phyloP scores from a whole-genome alignment of 495 filamentous ascomycete genomes.

The Penicillium mononematosum region DNA sequence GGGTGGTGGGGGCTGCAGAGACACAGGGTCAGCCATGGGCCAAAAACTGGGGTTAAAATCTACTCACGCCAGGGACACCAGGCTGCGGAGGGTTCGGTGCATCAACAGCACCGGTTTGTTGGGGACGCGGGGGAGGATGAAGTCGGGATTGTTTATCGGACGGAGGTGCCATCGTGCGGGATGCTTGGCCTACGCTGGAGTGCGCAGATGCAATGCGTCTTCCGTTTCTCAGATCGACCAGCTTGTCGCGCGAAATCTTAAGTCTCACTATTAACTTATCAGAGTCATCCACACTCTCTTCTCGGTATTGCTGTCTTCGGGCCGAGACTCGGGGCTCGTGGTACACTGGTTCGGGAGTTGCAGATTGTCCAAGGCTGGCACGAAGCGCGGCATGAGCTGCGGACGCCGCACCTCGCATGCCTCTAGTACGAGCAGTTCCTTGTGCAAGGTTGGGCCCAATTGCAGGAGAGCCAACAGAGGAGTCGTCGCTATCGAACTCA shows the following conservation, averaged over 20 bases:
- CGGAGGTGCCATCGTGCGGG: constrained; percentile 62
- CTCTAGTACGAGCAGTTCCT: constrained; percentile 81
- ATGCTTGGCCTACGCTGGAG: constrained; percentile 34
- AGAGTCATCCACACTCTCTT: constrained; percentile 68
- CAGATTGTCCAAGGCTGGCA: constrained; percentile 78
- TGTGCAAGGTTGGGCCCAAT: constrained; percentile 62
- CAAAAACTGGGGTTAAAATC: constrained; percentile 21
- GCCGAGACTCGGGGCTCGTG: constrained; percentile 69
- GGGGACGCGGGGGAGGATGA: constrained; percentile 33
- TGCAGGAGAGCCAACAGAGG: constrained; percentile 81
- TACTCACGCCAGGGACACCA: constrained; percentile 60
- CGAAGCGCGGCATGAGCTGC: constrained; percentile 73
- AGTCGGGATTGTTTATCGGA: constrained; percentile 42
- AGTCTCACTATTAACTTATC: constrained; percentile 69
- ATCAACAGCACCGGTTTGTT: constrained; percentile 63
- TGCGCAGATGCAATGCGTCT: constrained; percentile 22
- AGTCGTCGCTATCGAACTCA: constrained; percentile 84
- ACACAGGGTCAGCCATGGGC: constrained; percentile 25
- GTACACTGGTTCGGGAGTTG: constrained; percentile 76
- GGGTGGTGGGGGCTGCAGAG: constrained; percentile 68
- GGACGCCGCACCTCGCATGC: constrained; percentile 79
- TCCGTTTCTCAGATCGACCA: constrained; percentile 26
- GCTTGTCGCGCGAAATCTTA: constrained; percentile 59
- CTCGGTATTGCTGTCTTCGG: constrained; percentile 61
- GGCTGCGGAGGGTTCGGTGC: constrained; percentile 56